phyloP scores from a whole-genome alignment of 176 grass and related monocot species.

The Carex kokanica region DNA sequence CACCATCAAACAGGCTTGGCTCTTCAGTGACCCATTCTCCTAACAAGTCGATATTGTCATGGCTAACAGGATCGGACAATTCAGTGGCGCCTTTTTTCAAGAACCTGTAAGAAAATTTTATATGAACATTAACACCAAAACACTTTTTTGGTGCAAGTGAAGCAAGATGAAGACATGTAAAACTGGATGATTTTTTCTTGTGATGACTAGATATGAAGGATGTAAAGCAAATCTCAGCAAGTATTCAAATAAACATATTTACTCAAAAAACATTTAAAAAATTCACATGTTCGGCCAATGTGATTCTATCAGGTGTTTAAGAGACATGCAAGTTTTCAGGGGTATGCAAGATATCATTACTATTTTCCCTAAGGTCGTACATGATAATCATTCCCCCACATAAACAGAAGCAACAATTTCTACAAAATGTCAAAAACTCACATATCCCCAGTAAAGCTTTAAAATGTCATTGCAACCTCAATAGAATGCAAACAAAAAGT shows the following conservation, averaged over 20 bases:
- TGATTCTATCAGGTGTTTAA: background rate
- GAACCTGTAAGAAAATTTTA: slow-evolving; percentile 20
- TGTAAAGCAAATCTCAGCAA: background rate
- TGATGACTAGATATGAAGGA: background rate
- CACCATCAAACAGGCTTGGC: slow-evolving; percentile 39
- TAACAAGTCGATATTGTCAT: slow-evolving; percentile 42
- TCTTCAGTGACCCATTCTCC: slow-evolving; percentile 55
- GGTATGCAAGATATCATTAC: background rate
- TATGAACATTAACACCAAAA: background rate
- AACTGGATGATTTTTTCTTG: background rate
- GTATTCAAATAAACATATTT: background rate
- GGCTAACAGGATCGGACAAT: slow-evolving; percentile 41
- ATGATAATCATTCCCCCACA: background rate
- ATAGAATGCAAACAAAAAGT: background rate
- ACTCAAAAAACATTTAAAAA: background rate
- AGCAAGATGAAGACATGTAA: background rate
- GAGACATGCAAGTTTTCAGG: background rate
- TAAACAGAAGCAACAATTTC: background rate
- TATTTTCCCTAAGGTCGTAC: background rate
- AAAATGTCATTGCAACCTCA: background rate
- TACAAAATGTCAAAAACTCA: background rate
- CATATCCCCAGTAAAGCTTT: background rate
- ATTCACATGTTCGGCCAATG: background rate
- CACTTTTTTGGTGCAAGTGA: background rate
- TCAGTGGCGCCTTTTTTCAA: slow-evolving; percentile 18